A percentile compares a stretch with the other conserved stretches of the same genome.
Evolutionary conservation across 768 basidiomycete genomes (phyloP).

Genomic region (Naganishia antarctica): DNA sequence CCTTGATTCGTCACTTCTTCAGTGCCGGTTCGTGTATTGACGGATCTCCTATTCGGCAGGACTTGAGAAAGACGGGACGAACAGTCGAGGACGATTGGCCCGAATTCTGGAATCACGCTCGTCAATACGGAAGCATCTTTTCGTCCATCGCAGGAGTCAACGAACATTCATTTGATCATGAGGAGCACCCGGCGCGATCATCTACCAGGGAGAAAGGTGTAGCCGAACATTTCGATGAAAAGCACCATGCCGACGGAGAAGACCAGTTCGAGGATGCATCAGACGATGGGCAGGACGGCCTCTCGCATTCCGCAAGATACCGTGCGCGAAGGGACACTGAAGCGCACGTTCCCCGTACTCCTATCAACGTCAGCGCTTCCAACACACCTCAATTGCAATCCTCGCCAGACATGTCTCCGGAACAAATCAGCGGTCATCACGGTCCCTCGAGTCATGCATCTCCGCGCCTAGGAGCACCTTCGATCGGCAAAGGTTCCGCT

Average conservation of each 20-base stretch:
- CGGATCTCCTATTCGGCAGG: conserved; percentile 48
- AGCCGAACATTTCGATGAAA: not conserved
- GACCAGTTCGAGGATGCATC: conserved; percentile 21
- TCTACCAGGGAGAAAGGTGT: conserved; percentile 7
- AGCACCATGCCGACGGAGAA: not conserved
- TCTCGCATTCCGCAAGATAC: not conserved
- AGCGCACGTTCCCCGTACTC: conserved; percentile 34
- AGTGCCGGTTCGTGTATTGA: too few relatives aligned
- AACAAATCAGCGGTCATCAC: not conserved
- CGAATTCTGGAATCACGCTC: conserved; percentile 92
- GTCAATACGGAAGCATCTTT: conserved; percentile 85
- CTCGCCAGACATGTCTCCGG: conserved; percentile 5
- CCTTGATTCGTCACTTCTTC: not conserved
- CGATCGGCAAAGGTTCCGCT: not conserved
- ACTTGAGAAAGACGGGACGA: conserved; percentile 87
- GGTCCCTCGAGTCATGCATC: not conserved
- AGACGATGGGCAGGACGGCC: conserved; percentile 23
- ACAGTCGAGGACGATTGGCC: conserved; percentile 97
- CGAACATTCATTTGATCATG: conserved; percentile 4
- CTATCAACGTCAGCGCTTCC: not conserved
- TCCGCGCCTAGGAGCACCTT: not conserved
- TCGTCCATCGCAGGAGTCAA: conserved; percentile 60
- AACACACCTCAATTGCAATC: not conserved
- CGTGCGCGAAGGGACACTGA: conserved; percentile 37
- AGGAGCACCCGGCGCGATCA: not conserved